Conservation (phyloP, 176 grass and related monocot genomes). For the Ampelocalamus luodianensis region DNA sequence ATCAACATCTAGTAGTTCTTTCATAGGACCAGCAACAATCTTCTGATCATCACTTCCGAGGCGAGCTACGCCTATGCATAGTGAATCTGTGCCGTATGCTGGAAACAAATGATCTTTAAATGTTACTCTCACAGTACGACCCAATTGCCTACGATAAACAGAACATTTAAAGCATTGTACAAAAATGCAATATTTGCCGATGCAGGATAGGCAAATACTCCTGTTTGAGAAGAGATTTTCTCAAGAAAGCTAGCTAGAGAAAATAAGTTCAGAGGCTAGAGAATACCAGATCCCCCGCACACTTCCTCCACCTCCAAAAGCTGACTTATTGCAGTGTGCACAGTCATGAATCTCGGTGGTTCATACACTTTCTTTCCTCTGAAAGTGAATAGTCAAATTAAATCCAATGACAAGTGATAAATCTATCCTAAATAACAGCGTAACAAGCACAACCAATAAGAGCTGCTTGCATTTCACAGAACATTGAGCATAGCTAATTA, state of each 20-base stretch:
- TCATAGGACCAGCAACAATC: conserved; percentile 83
- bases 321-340: conserved; percentile 89
- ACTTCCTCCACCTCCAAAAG: conserved; percentile 84
- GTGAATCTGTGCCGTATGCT: conserved; percentile 65
- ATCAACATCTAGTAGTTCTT: conserved; percentile 69
- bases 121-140: background rate
- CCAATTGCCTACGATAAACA: background rate
- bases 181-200: background rate
- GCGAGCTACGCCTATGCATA: conserved; percentile 86
- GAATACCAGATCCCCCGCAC: conserved; percentile 62
- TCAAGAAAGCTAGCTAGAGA: background rate
- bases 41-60: conserved; percentile 84
- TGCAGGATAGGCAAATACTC: background rate
- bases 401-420: conserved; percentile 1
- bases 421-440: background rate
- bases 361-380: conserved; percentile 96
- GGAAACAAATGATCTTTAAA: conserved; percentile 35
- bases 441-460: background rate
- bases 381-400: conserved; percentile 35
- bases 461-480: background rate
- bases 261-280: background rate
- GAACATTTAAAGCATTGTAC: background rate
- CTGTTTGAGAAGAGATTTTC: background rate
- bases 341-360: conserved; percentile 85
- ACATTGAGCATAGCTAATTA: background rate